These are phyloP conservation scores for Fusarium cicatricum DNA, from an alignment of 2,329 filamentous ascomycete species.

Conservation along the genomic window DNA sequence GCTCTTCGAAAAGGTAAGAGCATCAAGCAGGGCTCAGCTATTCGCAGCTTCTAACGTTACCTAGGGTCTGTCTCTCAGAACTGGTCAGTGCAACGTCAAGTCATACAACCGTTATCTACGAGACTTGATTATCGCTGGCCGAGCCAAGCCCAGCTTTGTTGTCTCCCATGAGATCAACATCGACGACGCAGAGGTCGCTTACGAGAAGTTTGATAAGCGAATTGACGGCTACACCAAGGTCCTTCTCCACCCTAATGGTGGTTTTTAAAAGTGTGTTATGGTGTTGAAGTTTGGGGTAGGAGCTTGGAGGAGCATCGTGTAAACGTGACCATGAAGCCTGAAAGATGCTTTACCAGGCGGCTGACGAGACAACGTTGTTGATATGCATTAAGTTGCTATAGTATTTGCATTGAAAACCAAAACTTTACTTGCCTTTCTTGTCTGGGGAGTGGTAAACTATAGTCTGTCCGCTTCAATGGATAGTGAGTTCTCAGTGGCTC, in stretches of 20 bases:
- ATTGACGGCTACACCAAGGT: conserved; percentile 75
- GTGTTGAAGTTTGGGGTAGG: background rate
- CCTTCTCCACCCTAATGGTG: conserved; percentile 70
- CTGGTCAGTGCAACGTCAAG: conserved; percentile 74
- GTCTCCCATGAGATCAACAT: conserved; percentile 71
- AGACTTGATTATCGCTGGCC: conserved; percentile 70
- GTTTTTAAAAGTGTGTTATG: conserved; percentile 25
- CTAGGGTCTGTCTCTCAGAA: conserved; percentile 66
- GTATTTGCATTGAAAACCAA: too few species aligned
- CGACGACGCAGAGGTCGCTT: conserved; percentile 67
- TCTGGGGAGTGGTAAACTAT: too few species aligned
- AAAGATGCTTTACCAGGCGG: background rate
- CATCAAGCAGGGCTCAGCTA: rapidly evolving
- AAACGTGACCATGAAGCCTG: background rate
- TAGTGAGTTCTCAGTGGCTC: too few species aligned
- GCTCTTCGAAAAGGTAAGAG: conserved; percentile 69
- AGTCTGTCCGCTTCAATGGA: too few species aligned
- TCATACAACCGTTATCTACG: conserved; percentile 71
- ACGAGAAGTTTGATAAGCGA: conserved; percentile 72
- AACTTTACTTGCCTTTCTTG: too few species aligned
- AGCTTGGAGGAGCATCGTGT: background rate
- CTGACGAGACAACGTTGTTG: background rate
- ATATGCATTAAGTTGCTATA: background rate
- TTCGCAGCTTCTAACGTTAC: background rate
- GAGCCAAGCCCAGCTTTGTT: conserved; percentile 72